Percentiles rank a stretch among this genome's conserved stretches.
These are phyloP conservation scores for Hawksworthiomyces lignivorus DNA, from an alignment of 2,329 filamentous ascomycete species.

Conservation along the genomic window DNA sequence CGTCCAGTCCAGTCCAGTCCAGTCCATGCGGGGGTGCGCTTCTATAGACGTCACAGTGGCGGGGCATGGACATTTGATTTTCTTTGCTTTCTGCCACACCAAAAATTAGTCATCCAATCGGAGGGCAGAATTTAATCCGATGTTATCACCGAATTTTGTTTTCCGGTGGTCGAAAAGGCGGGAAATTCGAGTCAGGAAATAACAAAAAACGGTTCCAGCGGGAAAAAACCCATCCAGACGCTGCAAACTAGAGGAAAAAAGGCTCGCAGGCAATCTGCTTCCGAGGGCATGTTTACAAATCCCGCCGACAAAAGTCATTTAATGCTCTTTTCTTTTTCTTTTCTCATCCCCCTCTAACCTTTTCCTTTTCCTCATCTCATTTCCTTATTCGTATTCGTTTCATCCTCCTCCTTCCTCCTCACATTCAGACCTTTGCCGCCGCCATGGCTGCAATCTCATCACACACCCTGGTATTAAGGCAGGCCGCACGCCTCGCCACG, in stretches of 20 bases:
- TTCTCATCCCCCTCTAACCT: neutral
- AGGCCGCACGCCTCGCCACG: slow-evolving; percentile 56
- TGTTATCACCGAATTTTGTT: slow-evolving; percentile 13
- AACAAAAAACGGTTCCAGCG: no score
- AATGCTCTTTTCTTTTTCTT: neutral
- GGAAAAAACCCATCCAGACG: no score
- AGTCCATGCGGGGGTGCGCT: no score
- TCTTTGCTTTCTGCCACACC: no score
- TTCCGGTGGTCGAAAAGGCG: neutral
- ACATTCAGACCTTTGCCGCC: neutral
- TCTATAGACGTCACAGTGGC: no score
- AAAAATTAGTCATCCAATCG: slow-evolving; percentile 12
- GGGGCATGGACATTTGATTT: no score
- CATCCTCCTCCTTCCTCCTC: neutral
- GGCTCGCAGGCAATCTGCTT: neutral
- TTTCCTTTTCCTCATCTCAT: neutral
- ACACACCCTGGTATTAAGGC: slow-evolving; percentile 36
- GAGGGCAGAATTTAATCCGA: slow-evolving; percentile 9
- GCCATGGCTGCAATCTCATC: slow-evolving; percentile 10
- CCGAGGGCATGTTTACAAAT: no score
- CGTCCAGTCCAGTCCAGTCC: no score
- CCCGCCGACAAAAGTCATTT: no score
- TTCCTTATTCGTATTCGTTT: neutral
- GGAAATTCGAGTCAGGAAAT: slow-evolving; percentile 2
- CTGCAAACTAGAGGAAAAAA: slow-evolving; percentile 4